phyloP scores from a whole-genome alignment of 805 yeast species.

The Cyberlindnera xishuangbannaensis region DNA sequence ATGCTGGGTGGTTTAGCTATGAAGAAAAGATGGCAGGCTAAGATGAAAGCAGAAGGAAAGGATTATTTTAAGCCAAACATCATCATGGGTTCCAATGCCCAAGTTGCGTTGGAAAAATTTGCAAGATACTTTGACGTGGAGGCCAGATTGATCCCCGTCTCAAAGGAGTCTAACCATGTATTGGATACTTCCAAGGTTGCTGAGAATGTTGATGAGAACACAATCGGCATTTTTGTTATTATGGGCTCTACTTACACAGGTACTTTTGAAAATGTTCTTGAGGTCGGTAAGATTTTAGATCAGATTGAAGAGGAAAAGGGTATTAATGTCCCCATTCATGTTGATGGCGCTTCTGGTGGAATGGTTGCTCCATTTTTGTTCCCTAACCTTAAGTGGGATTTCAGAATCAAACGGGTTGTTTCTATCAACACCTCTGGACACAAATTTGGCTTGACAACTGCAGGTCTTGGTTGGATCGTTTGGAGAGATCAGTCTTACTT shows the following conservation, averaged over 20 bases:
- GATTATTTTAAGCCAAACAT: slow-evolving; percentile 69
- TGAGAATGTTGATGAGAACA: slow-evolving; percentile 77
- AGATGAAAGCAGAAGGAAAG: slow-evolving; percentile 53
- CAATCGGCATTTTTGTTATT: slow-evolving; percentile 86
- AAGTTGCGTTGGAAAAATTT: slow-evolving; percentile 90
- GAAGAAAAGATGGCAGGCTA: slow-evolving; percentile 84
- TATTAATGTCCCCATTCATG: slow-evolving; percentile 71
- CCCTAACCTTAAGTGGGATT: slow-evolving; percentile 82
- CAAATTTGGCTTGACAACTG: slow-evolving; percentile 85
- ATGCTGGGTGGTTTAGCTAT: slow-evolving; percentile 91
- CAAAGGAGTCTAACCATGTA: slow-evolving; percentile 52
- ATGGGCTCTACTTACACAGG: slow-evolving; percentile 93
- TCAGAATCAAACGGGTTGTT: slow-evolving; percentile 66
- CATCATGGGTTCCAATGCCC: slow-evolving; percentile 88
- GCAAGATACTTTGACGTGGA: slow-evolving; percentile 94
- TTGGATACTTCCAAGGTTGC: slow-evolving; percentile 56
- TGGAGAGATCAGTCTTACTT: slow-evolving; percentile 64
- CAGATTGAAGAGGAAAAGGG: slow-evolving; percentile 65
- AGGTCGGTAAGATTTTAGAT: slow-evolving; percentile 59
- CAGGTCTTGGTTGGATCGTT: slow-evolving; percentile 89
- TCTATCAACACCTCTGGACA: slow-evolving; percentile 91
- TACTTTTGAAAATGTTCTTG: slow-evolving; percentile 73
- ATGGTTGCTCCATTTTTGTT: slow-evolving; percentile 79
- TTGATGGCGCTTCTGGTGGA: slow-evolving; percentile 92
- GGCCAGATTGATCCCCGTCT: slow-evolving; percentile 66